Conservation (phyloP, 1,284 basidiomycete species). For the Irpex sp. region DNA sequence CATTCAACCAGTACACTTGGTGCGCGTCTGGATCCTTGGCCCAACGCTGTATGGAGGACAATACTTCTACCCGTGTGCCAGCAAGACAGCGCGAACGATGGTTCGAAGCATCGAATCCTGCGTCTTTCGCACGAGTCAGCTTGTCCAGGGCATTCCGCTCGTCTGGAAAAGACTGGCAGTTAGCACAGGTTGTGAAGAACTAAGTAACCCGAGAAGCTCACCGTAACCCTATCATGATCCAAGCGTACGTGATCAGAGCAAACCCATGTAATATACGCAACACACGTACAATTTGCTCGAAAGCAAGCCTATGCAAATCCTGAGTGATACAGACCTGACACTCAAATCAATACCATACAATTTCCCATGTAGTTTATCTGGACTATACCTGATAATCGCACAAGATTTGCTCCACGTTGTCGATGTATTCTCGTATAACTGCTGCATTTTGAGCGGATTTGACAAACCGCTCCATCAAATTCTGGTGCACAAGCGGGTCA, state of each 20-base stretch:
- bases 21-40: neutral
- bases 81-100: neutral
- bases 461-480: neutral
- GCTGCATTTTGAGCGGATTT: neutral
- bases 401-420: neutral
- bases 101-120: neutral
- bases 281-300: neutral
- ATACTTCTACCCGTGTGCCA: neutral
- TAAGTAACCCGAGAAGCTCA: constrained; percentile 4
- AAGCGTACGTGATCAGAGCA: constrained; percentile 18
- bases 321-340: neutral
- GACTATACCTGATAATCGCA: neutral
- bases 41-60: neutral
- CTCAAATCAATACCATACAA: neutral
- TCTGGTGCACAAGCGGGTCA: neutral
- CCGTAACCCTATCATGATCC: constrained; percentile 5
- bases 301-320: neutral
- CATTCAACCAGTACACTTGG: constrained; percentile 13
- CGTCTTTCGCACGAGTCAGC: neutral
- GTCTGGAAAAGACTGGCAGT: neutral
- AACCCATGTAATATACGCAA: neutral
- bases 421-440: neutral
- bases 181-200: neutral
- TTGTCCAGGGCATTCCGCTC: neutral
- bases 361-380: neutral